Base-by-base conservation (phyloP, 106 monocot species). In the Hemerocallis citrina region DNA sequence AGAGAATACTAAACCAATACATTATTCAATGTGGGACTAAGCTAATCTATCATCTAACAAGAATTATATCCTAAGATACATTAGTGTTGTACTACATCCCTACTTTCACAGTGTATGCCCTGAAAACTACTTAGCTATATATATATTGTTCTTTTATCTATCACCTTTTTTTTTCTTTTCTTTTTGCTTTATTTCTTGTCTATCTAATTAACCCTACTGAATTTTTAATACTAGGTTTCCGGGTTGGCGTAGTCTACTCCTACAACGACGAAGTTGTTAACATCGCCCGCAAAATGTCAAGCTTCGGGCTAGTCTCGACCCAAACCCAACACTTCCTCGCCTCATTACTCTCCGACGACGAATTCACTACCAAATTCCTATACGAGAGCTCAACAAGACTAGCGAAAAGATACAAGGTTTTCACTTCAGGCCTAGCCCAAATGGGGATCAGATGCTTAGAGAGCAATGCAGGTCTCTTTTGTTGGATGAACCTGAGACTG, bases 271-370 rank as follows among this genome's bases (percentile, higher is more conserved):
- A 32, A 1, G 86, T 86, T 16, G 78, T 86, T 1, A 61, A 19
- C 7, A 51, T 60, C 51, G 86, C 69, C 0, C 64, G 86, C 11
- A 68, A 34, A 54, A 86, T 86, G 86, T 86, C 86, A 16, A 86
- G 86, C 69, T 81, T 86, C 46, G 78, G 81, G 0, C 75, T 86
- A 5, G 86, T 86, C 4, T 86, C 81, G 16, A 68, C 86, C 11
- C 86, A 86, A 54, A 86, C 81, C 20, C 86, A 86, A 63, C 61
- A 66, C 28, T 33, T 86, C 23, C 54, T 86, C 7, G 67, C 75
- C 24, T n/a, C 55, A 30, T 78, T 86, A 81, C 69, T 86, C 1
- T 64, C 55, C 0, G 86, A 86, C 56, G 81, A 75, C 0, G 75
- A 57, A 11, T 86, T 86, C 68, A 72, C 68, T 6, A 34, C 27